Conservation (phyloP, 2,329 filamentous ascomycete species). For the Fusarium sacchari region DNA sequence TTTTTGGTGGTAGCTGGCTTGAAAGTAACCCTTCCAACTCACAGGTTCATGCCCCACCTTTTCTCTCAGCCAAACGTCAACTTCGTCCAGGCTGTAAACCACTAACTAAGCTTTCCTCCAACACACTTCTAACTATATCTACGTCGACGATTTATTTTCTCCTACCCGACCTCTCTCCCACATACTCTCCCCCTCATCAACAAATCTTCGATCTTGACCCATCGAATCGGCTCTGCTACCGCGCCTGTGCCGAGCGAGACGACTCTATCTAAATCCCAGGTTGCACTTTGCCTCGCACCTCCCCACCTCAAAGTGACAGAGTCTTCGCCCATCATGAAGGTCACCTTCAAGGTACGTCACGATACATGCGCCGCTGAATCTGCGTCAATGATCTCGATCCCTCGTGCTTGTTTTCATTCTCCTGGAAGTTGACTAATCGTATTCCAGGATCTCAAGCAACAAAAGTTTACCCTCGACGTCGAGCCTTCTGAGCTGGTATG, state of each 20-base stretch:
- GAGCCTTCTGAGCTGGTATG: slow-evolving; percentile 92
- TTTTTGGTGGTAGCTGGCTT: slow-evolving; percentile 2
- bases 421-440: slow-evolving; percentile 14
- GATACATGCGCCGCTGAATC: background rate
- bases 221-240: background rate
- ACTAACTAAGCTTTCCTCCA: slow-evolving; percentile 29
- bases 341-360: slow-evolving; percentile 70
- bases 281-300: slow-evolving; percentile 37
- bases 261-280: slow-evolving; percentile 12
- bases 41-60: slow-evolving; percentile 24
- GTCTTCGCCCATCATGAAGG: slow-evolving; percentile 69
- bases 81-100: slow-evolving; percentile 8
- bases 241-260: slow-evolving; percentile 24
- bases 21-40: slow-evolving; percentile 18
- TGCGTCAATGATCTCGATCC: background rate
- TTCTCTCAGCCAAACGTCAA: slow-evolving; percentile 35
- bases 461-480: slow-evolving; percentile 96
- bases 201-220: background rate
- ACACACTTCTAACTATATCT: slow-evolving; percentile 13
- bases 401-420: background rate
- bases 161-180: slow-evolving; percentile 2
- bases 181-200: background rate
- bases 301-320: slow-evolving; percentile 47
- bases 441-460: slow-evolving; percentile 91
- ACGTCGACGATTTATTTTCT: slow-evolving; percentile 11